Base-by-base conservation (phyloP, 2,329 filamentous ascomycete genomes). In the Aspergillus sp. region DNA sequence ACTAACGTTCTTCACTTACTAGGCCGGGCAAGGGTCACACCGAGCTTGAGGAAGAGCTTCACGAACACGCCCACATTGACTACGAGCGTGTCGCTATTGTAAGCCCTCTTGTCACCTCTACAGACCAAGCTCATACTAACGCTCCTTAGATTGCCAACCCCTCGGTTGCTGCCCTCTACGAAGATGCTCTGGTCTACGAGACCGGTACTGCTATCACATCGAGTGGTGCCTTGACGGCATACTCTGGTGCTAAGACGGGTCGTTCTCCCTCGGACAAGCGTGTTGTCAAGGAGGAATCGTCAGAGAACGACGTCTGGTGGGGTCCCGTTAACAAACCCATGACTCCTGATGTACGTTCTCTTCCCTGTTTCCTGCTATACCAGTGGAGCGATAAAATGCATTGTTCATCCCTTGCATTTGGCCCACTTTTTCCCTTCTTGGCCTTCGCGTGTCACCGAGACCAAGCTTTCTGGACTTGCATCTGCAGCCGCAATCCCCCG, bases 271-370 rank as follows among this genome's bases (percentile, higher is more conserved):
- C 91, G 57, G 95, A 99, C 82, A 99, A 99, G 89, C 90, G 95
- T 77, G 91, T 99, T 75, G 95, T 99, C 75, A 87, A 96, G 82
- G 95, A 99, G 79, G 82, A 88, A 61, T 84, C 87, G 64, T 98
- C 95, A 66, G 89, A 96, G 78, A 89, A 95, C 58, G 87, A 99
- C 63, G 86, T 99, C 73, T 99, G 95, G 95, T 98, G 95, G 95
- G 95, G 95, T 73, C 94, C 95, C 58, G 95, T 99, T 69, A 99
- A 99, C 86, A 98, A 98, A 87, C 91, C 94, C 75, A 99, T 99
- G 95, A 89, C 87, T 69, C 87, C 92, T 71, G 93, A 98, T 79
- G 95, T 98, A 89, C 87, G 91, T 62, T 59, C 58, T 14, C 55
- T 59, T 52, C 52, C 47, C 62, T 54, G 58, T 52, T 36, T 20